Evolutionary conservation across 2,329 filamentous ascomycete genomes (phyloP).

Genomic region (Pestalotiopsis sp.): DNA sequence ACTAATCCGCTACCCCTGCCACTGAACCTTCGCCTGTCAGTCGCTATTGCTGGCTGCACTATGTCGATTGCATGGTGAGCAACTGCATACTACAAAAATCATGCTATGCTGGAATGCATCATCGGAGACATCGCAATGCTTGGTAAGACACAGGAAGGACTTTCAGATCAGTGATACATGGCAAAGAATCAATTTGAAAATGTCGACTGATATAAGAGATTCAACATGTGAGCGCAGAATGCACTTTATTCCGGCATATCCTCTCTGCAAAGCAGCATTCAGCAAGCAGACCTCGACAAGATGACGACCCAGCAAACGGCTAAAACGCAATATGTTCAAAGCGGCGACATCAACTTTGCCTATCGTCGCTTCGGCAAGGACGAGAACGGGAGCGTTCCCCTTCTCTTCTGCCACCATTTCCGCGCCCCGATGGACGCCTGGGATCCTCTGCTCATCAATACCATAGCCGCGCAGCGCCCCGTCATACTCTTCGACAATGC

Average conservation of each 20-base stretch:
- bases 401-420: neutral
- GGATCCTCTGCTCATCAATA: neutral
- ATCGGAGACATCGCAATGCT: too few relatives aligned
- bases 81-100: neutral
- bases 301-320: neutral
- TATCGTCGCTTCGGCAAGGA: neutral
- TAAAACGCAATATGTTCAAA: neutral
- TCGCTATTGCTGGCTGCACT: neutral
- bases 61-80: neutral
- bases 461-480: neutral
- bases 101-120: neutral
- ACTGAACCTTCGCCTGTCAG: neutral
- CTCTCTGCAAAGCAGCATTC: neutral
- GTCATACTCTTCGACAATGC: neutral
- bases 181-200: too few relatives aligned
- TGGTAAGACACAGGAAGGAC: too few relatives aligned
- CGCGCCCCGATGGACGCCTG: neutral
- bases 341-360: neutral
- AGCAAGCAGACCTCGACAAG: neutral
- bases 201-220: too few relatives aligned
- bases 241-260: neutral
- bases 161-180: too few relatives aligned
- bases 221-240: neutral
- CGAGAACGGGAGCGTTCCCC: neutral
- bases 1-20: neutral